These are phyloP conservation scores for Hibiscus syriacus DNA, from an alignment of 345 rosid genomes.

Conservation along the genomic window DNA sequence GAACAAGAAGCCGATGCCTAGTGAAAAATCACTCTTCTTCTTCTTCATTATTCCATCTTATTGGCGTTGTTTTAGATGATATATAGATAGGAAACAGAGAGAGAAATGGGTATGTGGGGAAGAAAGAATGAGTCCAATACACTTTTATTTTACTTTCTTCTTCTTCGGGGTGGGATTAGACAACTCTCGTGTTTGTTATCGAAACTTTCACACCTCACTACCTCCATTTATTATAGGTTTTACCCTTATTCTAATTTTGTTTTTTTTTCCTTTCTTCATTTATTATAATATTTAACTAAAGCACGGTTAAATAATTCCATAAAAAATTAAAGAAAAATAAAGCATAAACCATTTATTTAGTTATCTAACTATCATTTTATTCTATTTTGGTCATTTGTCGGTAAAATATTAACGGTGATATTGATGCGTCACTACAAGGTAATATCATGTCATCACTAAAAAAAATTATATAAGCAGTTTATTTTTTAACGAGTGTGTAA, in stretches of 20 bases:
- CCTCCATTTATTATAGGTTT: constrained; percentile 11
- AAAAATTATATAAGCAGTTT: too few species aligned
- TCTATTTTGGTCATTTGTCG: too few species aligned
- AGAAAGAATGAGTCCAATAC: constrained; percentile 30
- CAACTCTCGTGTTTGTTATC: constrained; percentile 30
- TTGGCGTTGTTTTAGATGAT: not conserved
- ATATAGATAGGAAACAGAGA: not conserved
- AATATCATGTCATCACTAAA: too few species aligned
- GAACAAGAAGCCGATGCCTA: not conserved
- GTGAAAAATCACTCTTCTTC: not conserved
- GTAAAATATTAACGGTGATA: too few species aligned
- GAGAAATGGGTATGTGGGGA: constrained; percentile 14
- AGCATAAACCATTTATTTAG: too few species aligned
- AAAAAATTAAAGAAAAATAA: too few species aligned
- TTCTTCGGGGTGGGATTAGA: constrained; percentile 17
- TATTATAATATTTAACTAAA: not conserved
- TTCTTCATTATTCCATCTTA: not conserved
- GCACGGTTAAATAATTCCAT: not conserved
- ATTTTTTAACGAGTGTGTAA: too few species aligned
- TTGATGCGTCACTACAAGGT: too few species aligned
- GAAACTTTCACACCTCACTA: not conserved
- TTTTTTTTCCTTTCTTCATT: not conserved
- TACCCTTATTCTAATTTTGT: not conserved
- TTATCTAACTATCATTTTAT: too few species aligned
- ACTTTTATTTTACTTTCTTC: constrained; percentile 19